Evolutionary conservation across 2,329 filamentous ascomycete genomes (phyloP).

Genomic region (Pleurostoma richardsiae): DNA sequence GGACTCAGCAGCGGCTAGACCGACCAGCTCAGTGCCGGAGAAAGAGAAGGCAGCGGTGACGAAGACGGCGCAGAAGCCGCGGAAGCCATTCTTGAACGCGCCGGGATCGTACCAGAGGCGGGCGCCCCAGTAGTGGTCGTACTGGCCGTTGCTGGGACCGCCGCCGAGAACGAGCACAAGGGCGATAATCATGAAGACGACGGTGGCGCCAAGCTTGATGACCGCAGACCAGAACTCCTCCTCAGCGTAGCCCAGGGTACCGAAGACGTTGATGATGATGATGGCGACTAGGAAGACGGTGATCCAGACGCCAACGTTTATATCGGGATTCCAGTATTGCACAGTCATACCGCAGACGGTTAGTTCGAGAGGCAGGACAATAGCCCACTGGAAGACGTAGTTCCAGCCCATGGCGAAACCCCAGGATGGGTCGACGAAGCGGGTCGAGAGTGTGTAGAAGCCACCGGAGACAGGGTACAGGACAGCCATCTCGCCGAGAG

Average conservation of each 20-base stretch:
- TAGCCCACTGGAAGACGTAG: slow-evolving; percentile 43
- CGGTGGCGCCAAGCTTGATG: slow-evolving; percentile 52
- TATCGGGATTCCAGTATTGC: slow-evolving; percentile 39
- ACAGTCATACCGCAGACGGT: slow-evolving; percentile 44
- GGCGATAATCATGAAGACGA: slow-evolving; percentile 60
- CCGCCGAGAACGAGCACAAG: slow-evolving; percentile 56
- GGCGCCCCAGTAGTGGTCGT: slow-evolving; percentile 42
- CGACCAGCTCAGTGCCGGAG: slow-evolving; percentile 69
- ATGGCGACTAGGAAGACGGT: slow-evolving; percentile 48
- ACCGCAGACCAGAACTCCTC: slow-evolving; percentile 56
- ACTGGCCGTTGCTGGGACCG: slow-evolving; percentile 43
- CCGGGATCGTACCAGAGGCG: slow-evolving; percentile 45
- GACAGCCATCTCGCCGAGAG: slow-evolving; percentile 52
- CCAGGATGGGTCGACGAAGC: slow-evolving; percentile 54
- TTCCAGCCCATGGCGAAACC: slow-evolving; percentile 42
- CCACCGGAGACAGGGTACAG: slow-evolving; percentile 52
- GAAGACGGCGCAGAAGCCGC: slow-evolving; percentile 67
- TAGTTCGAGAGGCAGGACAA: slow-evolving; percentile 41
- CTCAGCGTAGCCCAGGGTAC: slow-evolving; percentile 49
- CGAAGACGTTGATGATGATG: slow-evolving; percentile 50
- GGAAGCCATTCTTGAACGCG: slow-evolving; percentile 68
- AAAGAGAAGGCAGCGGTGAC: slow-evolving; percentile 72
- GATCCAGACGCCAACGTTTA: slow-evolving; percentile 47
- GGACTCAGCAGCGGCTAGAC: slow-evolving; percentile 68
- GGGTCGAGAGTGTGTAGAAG: slow-evolving; percentile 51